Conservation (phyloP, 345 rosid genomes). For the Populus davidiana region DNA sequence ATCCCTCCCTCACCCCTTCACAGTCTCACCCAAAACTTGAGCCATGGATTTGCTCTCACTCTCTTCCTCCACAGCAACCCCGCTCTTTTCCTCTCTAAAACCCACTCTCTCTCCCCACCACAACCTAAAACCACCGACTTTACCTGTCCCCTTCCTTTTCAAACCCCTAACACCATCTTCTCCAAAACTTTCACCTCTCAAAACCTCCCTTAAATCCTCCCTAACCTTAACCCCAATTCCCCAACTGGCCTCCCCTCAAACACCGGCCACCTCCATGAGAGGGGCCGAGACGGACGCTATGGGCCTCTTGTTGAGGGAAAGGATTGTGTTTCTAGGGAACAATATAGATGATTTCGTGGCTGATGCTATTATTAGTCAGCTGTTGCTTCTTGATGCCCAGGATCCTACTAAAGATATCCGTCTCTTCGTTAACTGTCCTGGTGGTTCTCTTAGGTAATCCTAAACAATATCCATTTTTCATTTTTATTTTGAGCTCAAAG, state of each 20-base stretch:
- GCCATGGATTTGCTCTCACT: constrained; percentile 51
- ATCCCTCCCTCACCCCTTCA: not conserved
- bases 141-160: constrained; percentile 18
- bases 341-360: constrained; percentile 79
- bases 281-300: constrained; percentile 79
- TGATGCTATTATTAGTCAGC: constrained; percentile 78
- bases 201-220: constrained; percentile 24
- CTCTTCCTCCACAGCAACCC: constrained; percentile 34
- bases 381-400: constrained; percentile 87
- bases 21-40: not conserved
- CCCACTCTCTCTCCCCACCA: constrained; percentile 4
- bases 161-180: constrained; percentile 12
- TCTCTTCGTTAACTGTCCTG: constrained; percentile 77
- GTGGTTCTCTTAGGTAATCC: constrained; percentile 83
- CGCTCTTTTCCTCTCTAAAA: constrained; percentile 31
- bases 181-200: constrained; percentile 28
- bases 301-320: constrained; percentile 81
- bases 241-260: constrained; percentile 42
- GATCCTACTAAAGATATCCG: constrained; percentile 84
- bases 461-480: not conserved
- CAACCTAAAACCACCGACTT: not conserved
- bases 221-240: constrained; percentile 28
- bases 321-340: constrained; percentile 79
- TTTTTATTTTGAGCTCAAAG: not conserved
- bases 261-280: constrained; percentile 57